Evolutionary conservation across 2,329 filamentous ascomycete species (phyloP).

Genomic region (Pyrenochaeta sp.): DNA sequence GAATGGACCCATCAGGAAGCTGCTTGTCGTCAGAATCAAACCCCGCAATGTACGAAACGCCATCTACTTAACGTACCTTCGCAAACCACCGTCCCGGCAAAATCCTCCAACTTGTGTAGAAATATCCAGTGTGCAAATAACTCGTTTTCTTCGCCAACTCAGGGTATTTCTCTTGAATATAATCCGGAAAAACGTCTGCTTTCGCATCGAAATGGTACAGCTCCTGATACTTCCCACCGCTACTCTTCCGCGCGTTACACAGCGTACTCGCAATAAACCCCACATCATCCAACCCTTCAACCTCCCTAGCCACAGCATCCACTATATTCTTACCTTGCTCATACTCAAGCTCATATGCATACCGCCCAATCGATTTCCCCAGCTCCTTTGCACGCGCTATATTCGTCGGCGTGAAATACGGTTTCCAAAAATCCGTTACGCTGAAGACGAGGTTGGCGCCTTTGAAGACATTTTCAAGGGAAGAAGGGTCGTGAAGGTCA

Average conservation of each 20-base stretch:
- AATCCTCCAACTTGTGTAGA: slow-evolving; percentile 30
- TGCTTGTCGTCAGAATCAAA: not conserved
- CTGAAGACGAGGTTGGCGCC: slow-evolving; percentile 52
- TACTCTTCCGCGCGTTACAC: slow-evolving; percentile 31
- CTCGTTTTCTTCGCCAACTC: slow-evolving; percentile 29
- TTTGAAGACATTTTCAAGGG: slow-evolving; percentile 47
- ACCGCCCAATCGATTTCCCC: slow-evolving; percentile 26
- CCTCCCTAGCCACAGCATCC: slow-evolving; percentile 32
- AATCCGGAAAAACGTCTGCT: slow-evolving; percentile 29
- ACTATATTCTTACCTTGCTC: slow-evolving; percentile 40
- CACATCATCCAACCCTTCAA: slow-evolving; percentile 26
- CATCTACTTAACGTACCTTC: slow-evolving; percentile 15
- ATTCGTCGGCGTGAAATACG: slow-evolving; percentile 23
- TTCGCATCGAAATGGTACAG: slow-evolving; percentile 43
- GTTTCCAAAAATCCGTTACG: slow-evolving; percentile 47
- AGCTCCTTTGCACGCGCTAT: slow-evolving; percentile 20
- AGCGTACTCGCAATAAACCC: slow-evolving; percentile 35
- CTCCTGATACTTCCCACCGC: slow-evolving; percentile 29
- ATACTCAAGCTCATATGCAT: slow-evolving; percentile 34
- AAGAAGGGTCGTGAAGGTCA: slow-evolving; percentile 13
- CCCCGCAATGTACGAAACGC: not conserved
- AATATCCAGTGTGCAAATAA: slow-evolving; percentile 30
- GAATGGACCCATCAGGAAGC: slow-evolving; percentile 20
- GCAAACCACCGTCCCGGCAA: slow-evolving; percentile 23
- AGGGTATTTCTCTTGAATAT: slow-evolving; percentile 28